Conservation (phyloP, 306 rosid species). For the Styphnolobium japonicum region DNA sequence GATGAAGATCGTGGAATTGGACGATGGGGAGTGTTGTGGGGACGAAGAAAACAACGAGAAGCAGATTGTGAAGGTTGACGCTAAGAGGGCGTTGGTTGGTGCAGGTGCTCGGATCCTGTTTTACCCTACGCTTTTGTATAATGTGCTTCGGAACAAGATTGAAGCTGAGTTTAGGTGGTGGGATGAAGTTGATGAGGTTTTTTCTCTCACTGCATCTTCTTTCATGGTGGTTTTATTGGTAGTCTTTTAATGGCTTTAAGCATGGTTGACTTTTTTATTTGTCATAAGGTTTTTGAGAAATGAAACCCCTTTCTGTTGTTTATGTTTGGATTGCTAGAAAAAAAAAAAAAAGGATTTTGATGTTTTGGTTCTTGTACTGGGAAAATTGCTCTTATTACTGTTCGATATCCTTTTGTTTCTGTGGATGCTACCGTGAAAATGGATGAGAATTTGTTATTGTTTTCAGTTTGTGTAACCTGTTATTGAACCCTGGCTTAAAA, state of each 20-base stretch:
- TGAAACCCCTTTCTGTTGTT: no score
- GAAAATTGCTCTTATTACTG: no score
- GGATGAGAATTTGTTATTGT: not conserved
- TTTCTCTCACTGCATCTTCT: not conserved
- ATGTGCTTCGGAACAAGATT: slow-evolving; percentile 92
- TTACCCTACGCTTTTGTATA: slow-evolving; percentile 93
- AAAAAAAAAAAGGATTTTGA: no score
- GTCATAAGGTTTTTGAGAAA: no score
- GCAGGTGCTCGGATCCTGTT: slow-evolving; percentile 97
- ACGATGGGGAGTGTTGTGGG: slow-evolving; percentile 50
- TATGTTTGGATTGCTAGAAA: no score
- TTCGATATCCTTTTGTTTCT: no score
- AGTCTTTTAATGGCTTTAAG: no score
- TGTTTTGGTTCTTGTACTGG: no score
- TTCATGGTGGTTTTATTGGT: not conserved
- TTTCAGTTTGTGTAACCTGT: not conserved
- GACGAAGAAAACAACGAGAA: slow-evolving; percentile 33
- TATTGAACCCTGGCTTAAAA: not conserved
- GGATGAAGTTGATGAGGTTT: slow-evolving; percentile 97
- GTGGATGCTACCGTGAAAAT: no score
- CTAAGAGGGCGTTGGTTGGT: slow-evolving; percentile 89
- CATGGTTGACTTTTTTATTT: no score
- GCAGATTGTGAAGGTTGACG: slow-evolving; percentile 78
- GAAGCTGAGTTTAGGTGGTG: slow-evolving; percentile 99
- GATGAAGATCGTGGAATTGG: slow-evolving; percentile 93